phyloP scores from a whole-genome alignment of 2,329 filamentous ascomycete species.

The Penicillium psychrosexuale region DNA sequence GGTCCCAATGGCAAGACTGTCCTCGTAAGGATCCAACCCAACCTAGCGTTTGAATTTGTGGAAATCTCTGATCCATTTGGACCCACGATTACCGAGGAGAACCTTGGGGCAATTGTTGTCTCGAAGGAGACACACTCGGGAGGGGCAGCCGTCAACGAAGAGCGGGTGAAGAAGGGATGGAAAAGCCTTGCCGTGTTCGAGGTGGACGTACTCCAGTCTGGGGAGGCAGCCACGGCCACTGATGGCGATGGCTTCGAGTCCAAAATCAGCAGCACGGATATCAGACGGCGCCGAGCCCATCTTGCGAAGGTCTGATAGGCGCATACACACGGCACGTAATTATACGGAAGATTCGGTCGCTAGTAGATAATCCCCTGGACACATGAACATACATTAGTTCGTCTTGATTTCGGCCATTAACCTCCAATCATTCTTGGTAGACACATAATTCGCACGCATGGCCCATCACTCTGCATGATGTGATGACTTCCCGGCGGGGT shows the following conservation, averaged over 20 bases:
- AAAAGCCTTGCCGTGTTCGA: conserved; percentile 73
- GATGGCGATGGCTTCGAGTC: conserved; percentile 63
- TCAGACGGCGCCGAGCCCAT: conserved; percentile 55
- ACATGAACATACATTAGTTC: conserved; percentile 10
- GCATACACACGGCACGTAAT: conserved; percentile 1
- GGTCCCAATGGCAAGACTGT: conserved; percentile 42
- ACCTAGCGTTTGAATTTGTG: conserved; percentile 71
- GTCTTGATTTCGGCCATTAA: conserved; percentile 16
- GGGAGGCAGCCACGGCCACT: conserved; percentile 46
- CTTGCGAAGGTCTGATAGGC: conserved; percentile 29
- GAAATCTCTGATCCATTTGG: conserved; percentile 86
- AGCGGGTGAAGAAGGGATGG: conserved; percentile 74
- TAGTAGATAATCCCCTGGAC: conserved; percentile 6
- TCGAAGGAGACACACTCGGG: conserved; percentile 84
- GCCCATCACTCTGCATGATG: conserved; percentile 25
- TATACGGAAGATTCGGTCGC: conserved; percentile 1
- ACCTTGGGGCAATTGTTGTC: conserved; percentile 76
- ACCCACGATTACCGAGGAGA: conserved; percentile 79
- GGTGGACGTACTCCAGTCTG: conserved; percentile 78
- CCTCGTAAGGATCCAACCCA: conserved; percentile 53
- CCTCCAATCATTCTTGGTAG: conserved; percentile 11
- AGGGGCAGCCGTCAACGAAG: conserved; percentile 81
- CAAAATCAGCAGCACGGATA: conserved; percentile 91
- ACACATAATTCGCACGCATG: conserved; percentile 11
- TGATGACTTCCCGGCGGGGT: conserved; percentile 21